These are phyloP conservation scores for Ilex aquifolium DNA, from an alignment of 257 asterid genomes.

Conservation along the genomic window DNA sequence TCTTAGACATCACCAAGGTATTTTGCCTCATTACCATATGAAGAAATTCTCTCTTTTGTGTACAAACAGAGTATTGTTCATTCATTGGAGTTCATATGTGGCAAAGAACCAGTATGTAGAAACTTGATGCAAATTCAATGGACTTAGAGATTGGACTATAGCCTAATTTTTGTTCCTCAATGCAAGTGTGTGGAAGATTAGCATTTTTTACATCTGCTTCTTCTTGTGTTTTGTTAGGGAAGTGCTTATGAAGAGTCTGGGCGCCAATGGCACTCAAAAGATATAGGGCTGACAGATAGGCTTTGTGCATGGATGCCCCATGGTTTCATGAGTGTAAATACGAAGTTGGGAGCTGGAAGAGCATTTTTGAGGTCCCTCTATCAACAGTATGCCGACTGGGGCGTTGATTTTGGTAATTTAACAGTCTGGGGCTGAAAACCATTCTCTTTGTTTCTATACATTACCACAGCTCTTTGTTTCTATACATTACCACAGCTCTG, in stretches of 20 bases:
- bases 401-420: constrained; percentile 82
- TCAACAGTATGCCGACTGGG: constrained; percentile 93
- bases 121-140: neutral
- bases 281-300: constrained; percentile 72
- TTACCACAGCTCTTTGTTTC: neutral
- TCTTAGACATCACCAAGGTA: constrained; percentile 75
- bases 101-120: neutral
- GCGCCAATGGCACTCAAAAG: constrained; percentile 62
- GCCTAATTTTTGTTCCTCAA: neutral
- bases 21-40: neutral
- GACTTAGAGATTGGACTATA: neutral
- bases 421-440: neutral
- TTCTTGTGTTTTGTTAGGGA: constrained; percentile 35
- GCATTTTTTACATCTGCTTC: neutral
- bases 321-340: constrained; percentile 92
- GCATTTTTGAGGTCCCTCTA: constrained; percentile 88
- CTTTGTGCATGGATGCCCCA: constrained; percentile 80
- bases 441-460: neutral
- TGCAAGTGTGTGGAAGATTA: neutral
- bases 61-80: constrained; percentile 4
- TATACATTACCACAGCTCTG: neutral
- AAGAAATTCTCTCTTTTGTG: neutral
- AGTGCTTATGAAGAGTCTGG: constrained; percentile 72
- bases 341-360: constrained; percentile 76
- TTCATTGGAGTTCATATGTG: constrained; percentile 1